Evolutionary conservation across 306 rosid genomes (phyloP).

Genomic region (Biancaea sappan): DNA sequence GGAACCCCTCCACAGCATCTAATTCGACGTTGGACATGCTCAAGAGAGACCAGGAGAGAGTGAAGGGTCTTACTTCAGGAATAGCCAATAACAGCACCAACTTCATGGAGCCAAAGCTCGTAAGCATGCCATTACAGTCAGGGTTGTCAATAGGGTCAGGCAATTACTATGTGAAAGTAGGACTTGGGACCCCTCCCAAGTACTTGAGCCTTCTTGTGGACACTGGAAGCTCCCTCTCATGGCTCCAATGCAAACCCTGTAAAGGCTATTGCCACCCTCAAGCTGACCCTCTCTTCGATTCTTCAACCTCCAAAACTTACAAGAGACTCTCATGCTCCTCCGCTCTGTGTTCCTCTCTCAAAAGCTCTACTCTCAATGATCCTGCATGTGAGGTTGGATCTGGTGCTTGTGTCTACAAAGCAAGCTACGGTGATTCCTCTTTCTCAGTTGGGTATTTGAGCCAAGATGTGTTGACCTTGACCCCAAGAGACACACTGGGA

Average conservation of each 20-base stretch:
- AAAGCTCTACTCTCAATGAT: slow-evolving; percentile 51
- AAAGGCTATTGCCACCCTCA: slow-evolving; percentile 49
- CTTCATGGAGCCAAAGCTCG: slow-evolving; percentile 20
- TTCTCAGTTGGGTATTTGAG: slow-evolving; percentile 59
- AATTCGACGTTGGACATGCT: slow-evolving; percentile 36
- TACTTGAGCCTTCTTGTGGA: slow-evolving; percentile 54
- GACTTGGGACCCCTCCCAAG: slow-evolving; percentile 61
- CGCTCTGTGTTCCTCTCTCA: slow-evolving; percentile 52
- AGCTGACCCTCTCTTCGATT: slow-evolving; percentile 52
- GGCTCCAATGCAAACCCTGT: slow-evolving; percentile 78
- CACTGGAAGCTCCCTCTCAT: slow-evolving; percentile 71
- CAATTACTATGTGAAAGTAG: slow-evolving; percentile 59
- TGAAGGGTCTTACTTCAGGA: slow-evolving; percentile 37
- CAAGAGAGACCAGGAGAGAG: slow-evolving; percentile 47
- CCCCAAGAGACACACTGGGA: slow-evolving; percentile 39
- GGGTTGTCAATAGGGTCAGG: slow-evolving; percentile 57
- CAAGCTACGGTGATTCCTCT: slow-evolving; percentile 57
- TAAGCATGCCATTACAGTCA: slow-evolving; percentile 49
- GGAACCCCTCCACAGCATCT: slow-evolving; percentile 34
- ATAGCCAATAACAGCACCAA: slow-evolving; percentile 22
- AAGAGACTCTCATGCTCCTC: slow-evolving; percentile 42
- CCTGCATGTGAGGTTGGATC: slow-evolving; percentile 44
- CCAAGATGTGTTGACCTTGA: slow-evolving; percentile 50
- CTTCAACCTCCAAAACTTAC: slow-evolving; percentile 54
- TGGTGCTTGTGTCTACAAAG: slow-evolving; percentile 49